phyloP scores from a whole-genome alignment of 2,329 filamentous ascomycete species.

The Pseudogymnoascus sp. region DNA sequence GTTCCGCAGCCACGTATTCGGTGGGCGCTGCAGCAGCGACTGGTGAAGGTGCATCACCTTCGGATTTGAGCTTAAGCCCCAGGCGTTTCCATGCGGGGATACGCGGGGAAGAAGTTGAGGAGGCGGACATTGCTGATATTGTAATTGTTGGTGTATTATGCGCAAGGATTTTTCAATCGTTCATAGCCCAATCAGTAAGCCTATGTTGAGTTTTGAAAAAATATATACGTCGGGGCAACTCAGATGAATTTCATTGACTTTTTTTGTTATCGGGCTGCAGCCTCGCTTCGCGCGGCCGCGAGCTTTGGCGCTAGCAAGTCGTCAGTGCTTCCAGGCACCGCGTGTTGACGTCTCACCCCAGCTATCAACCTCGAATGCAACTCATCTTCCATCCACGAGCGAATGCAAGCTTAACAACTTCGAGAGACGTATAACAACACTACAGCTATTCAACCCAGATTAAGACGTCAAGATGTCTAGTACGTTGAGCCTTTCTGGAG shows the following conservation, averaged over 20 bases:
- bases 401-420: slow-evolving; percentile 2
- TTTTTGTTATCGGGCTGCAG: slow-evolving; percentile 10
- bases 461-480: slow-evolving; percentile 31
- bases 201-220: slow-evolving; percentile 6
- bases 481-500: slow-evolving; percentile 22
- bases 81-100: slow-evolving; percentile 54
- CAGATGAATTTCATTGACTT: slow-evolving; percentile 7
- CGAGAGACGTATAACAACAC: neutral
- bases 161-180: slow-evolving; percentile 4
- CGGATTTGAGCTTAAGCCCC: slow-evolving; percentile 51
- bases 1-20: slow-evolving; percentile 12
- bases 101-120: slow-evolving; percentile 18
- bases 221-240: neutral
- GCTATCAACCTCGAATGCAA: slow-evolving; percentile 8
- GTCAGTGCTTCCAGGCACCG: slow-evolving; percentile 9
- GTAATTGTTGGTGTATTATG: neutral
- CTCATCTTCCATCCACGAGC: neutral
- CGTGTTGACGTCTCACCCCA: slow-evolving; percentile 11
- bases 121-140: slow-evolving; percentile 9
- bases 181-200: slow-evolving; percentile 5
- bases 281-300: slow-evolving; percentile 11
- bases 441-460: neutral
- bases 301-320: slow-evolving; percentile 10
- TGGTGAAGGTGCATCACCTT: slow-evolving; percentile 29
- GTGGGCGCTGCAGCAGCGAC: slow-evolving; percentile 19